These are phyloP conservation scores for Myxozyma lipomycoides DNA, from an alignment of 805 yeast species.

Conservation along the genomic window DNA sequence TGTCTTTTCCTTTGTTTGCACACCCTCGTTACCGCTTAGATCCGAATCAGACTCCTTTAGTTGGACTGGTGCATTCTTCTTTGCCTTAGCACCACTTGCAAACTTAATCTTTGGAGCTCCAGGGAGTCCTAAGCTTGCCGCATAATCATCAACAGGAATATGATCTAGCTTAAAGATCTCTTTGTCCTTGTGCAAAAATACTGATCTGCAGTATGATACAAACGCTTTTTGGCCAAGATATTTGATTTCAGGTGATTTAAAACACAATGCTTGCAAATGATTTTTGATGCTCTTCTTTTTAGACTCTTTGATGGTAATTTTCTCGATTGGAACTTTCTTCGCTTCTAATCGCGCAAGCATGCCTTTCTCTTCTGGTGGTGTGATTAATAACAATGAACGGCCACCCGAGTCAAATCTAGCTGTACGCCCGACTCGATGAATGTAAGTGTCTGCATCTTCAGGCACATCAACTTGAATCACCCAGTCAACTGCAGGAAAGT, in stretches of 20 bases:
- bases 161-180: conserved; percentile 74
- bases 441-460: conserved; percentile 98
- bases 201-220: conserved; percentile 81
- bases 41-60: conserved; percentile 48
- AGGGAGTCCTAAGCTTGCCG: conserved; percentile 85
- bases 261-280: conserved; percentile 84
- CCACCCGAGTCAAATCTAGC: conserved; percentile 91
- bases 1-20: conserved; percentile 39
- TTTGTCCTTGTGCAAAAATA: conserved; percentile 82
- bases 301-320: conserved; percentile 68
- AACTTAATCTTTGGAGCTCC: conserved; percentile 93
- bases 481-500: conserved; percentile 98
- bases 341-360: conserved; percentile 60
- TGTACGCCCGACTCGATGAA: conserved; percentile 98
- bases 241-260: conserved; percentile 85
- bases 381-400: conserved; percentile 72
- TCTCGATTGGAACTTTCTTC: conserved; percentile 64
- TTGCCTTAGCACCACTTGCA: conserved; percentile 49
- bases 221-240: conserved; percentile 95
- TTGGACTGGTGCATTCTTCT: conserved; percentile 73
- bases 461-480: conserved; percentile 98
- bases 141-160: conserved; percentile 77
- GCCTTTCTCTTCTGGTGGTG: conserved; percentile 78
- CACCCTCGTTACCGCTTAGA: conserved; percentile 53
- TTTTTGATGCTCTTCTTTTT: conserved; percentile 69